Base-by-base conservation (phyloP, 2,329 filamentous ascomycete species). In the Trichophyton equinum region DNA sequence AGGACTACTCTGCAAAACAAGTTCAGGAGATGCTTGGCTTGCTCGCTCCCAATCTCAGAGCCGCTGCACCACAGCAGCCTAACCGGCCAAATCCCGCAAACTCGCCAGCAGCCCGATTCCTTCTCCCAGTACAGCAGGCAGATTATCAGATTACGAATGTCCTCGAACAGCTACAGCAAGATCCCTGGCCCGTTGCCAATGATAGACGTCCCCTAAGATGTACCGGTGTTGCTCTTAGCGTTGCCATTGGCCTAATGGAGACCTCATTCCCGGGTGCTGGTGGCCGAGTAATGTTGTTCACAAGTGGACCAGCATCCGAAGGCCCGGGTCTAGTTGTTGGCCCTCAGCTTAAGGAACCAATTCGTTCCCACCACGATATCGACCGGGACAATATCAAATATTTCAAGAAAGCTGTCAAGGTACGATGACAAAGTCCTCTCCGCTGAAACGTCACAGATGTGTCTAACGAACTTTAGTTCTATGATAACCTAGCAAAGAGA, bases 11-110 rank as follows among this genome's bases (percentile, higher is more conserved):
- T n/a, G 89, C 91, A 60, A 97, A 97, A 78, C 91, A 97, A 73
- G 91, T 99, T n/a, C 92, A 97, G 75, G 94, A 99, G 71, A 99
- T 99, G 94, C 85, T 99, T 58, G 94, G 91, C 30, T 81, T 96
- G 60, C 80, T 86, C 56, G 82, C 87, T 20, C 80, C 88, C 25
- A 84, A 85, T 40, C 74, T 90, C 65, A 85, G 94, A 65, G 90
- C 91, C 46, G 77, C 82, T 71, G 84, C 88, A 75, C 84, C 84
- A 62, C 85, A 85, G 65, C 85, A 87, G 68, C 86, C 88, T 55
- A 89, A 89, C 64, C 85, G 89, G 57, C 84, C 87, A 46, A 82
- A 85, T 66, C 82, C 87, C 67, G 83, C 87, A 9, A 85, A 89
- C 74, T 89, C 90, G 47, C 87, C 91, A 58, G 89, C 91, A 53